Evolutionary conservation across 2,329 filamentous ascomycete genomes (phyloP).

Genomic region (Fusarium sororula): DNA sequence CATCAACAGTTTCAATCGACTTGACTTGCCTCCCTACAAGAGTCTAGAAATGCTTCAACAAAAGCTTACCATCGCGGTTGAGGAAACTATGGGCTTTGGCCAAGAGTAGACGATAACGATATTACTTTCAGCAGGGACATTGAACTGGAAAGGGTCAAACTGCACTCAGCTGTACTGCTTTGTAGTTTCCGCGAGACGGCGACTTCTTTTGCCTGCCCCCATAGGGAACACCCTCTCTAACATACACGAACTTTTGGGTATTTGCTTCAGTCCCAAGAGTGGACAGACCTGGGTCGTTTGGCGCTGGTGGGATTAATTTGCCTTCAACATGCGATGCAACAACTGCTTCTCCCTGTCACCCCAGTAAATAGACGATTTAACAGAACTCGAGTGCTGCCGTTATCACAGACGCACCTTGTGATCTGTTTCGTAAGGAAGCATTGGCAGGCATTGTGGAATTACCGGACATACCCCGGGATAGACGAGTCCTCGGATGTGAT

Average conservation of each 20-base stretch:
- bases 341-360: slow-evolving; percentile 23
- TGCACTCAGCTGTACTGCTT: slow-evolving; percentile 14
- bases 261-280: slow-evolving; percentile 45
- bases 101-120: slow-evolving; percentile 75
- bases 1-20: slow-evolving; percentile 84
- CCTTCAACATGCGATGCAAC: slow-evolving; percentile 40
- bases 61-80: slow-evolving; percentile 95
- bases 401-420: slow-evolving; percentile 1
- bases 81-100: slow-evolving; percentile 98
- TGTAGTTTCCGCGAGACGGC: slow-evolving; percentile 31
- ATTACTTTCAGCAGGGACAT: slow-evolving; percentile 28
- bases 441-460: slow-evolving; percentile 15
- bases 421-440: slow-evolving; percentile 9
- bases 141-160: slow-evolving; percentile 19
- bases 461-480: slow-evolving; percentile 9
- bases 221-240: slow-evolving; percentile 24
- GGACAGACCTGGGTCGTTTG: slow-evolving; percentile 45
- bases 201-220: slow-evolving; percentile 29
- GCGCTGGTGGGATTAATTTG: slow-evolving; percentile 44
- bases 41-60: slow-evolving; percentile 82
- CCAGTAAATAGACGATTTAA: slow-evolving; percentile 20
- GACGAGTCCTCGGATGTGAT: slow-evolving; percentile 11
- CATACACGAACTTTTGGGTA: slow-evolving; percentile 44
- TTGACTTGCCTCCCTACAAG: slow-evolving; percentile 96
- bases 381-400: slow-evolving; percentile 10